Evolutionary conservation across 2,329 filamentous ascomycete species (phyloP), one percentile per base, ranked within the genome.

Genomic region (Juglanconis sp.): DNA sequence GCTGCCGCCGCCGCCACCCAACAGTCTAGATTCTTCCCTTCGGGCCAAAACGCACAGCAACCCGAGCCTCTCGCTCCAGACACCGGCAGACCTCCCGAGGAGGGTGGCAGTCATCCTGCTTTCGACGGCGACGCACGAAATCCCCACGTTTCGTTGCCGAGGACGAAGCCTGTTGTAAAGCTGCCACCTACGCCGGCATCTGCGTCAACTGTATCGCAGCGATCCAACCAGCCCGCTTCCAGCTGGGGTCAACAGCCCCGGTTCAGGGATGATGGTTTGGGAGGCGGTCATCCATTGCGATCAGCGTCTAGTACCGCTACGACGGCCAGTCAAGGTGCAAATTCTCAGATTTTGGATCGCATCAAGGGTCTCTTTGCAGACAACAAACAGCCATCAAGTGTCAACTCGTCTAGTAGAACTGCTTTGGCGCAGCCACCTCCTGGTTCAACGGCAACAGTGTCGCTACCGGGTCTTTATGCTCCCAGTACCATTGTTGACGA

Each of bases 141-240:
- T 61, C 90, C 90, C 3, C 82, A 87, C 59, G 89, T 93, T 7
- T 86, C 84, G 40, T 76, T 93, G 8, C 90, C 90, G 0, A 84
- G 79, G 42, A 85, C 87, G 7, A 82, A 88, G 57, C 91, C 91
- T 36, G 83, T 92, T 32, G 93, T 98, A 11, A 92, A 88, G 70
- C 81, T 98, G 4, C 93, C 91, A 3, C 91, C 90, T 7, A 69
- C 78, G 30, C 70, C 77, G 17, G 71, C 75, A 53, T 69, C 77
- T 30, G 69, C 72, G 59, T 71, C 77, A 50, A 75, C 77, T 42
- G 46, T 52, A 24, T 57, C 56, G 1, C 69, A 57, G 40, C 61
- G 57, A 32, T 34, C 66, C 8, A 66, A 66, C 67, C 74, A 53
- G 13, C 60, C 68, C 66, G 68, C 32, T 70, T 72, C 55, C 50